Evolutionary conservation across 2,329 filamentous ascomycete species (phyloP).

Genomic region (Calonectria crousiana): DNA sequence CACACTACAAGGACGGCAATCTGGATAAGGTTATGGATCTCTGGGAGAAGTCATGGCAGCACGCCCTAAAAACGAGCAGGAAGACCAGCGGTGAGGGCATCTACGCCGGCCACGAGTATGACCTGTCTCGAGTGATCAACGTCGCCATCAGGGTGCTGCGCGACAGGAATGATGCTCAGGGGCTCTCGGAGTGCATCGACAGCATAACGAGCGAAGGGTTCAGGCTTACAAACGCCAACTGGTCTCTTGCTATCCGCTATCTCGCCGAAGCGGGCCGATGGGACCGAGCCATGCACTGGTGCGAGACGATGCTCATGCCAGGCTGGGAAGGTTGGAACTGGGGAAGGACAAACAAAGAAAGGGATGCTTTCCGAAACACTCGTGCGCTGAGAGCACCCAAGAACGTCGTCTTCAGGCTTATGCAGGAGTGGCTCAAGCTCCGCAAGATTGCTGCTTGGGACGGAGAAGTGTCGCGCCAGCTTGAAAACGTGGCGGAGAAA

Average conservation of each 20-base stretch:
- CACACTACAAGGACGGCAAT: conserved; percentile 68
- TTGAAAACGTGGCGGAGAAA: conserved; percentile 52
- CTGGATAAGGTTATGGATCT: conserved; percentile 72
- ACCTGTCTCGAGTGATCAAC: conserved; percentile 62
- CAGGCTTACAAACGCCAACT: conserved; percentile 79
- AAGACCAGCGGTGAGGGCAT: conserved; percentile 45
- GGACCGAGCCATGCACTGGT: conserved; percentile 77
- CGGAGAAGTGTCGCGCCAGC: conserved; percentile 54
- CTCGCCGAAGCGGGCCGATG: conserved; percentile 72
- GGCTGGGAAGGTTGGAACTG: conserved; percentile 80
- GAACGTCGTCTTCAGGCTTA: conserved; percentile 61
- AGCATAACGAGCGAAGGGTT: conserved; percentile 77
- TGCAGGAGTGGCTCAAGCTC: conserved; percentile 63
- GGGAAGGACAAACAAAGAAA: conserved; percentile 41
- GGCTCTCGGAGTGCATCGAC: conserved; percentile 64
- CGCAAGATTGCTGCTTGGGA: conserved; percentile 64
- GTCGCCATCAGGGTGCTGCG: conserved; percentile 62
- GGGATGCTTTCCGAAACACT: conserved; percentile 53
- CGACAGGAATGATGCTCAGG: conserved; percentile 55
- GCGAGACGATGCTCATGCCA: conserved; percentile 83
- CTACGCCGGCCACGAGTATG: conserved; percentile 64
- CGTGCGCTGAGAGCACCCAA: conserved; percentile 48
- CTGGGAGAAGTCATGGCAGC: conserved; percentile 73
- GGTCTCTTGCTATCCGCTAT: conserved; percentile 81
- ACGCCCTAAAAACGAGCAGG: conserved; percentile 56